Evolutionary conservation across 1,139 yeast genomes (phyloP), one percentile per base, ranked within the genome.

Genomic region (Yamadazyma oceani): DNA sequence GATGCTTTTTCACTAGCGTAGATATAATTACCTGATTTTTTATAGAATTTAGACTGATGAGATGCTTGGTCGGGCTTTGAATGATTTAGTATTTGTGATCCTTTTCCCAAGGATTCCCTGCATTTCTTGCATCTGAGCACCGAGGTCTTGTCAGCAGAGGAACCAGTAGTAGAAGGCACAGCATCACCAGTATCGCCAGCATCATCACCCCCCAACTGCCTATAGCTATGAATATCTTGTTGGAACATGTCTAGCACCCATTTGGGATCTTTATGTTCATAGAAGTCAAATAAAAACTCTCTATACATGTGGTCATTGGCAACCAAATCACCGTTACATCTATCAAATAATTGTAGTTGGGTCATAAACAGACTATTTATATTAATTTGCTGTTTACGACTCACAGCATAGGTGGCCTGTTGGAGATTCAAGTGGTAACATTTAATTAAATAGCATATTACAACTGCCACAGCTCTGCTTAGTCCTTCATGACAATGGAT

Each of bases 401-500:
- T 74, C 15, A 92, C 82, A 0, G 90, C 89, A 58, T 84, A 80
- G 8, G 86, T 52, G 0, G 96, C 84, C 44, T 81, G 81, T 10
- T 74, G 67, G 13, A 78, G 62, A 7, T 66, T 62, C 56, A 87
- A 69, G 7, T 78, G 73, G 58, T 83, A 80, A 44, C 78, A 74
- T 53, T 78, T 76, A 94, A 92, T 89, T 44, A 92, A 60, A 57
- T 84, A 92, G 2, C 95, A 95, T 29, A 82, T 71, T 11, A 81
- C 66, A 23, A 88, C 67, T 0, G 95, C 66, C 0, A 79, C 87
- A 1, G 96, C 84, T 46, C 98, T 66, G 2, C 96, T 86, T 19
- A 81, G 77, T 1, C 98, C 98, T 22, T 96, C 96, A 39, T 89
- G 87, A 56, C 94, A 85, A 54, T 84, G 87, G 5, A 85, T 66